Percentiles rank a stretch among this genome's conserved stretches.
phyloP scores from a whole-genome alignment of 2,329 filamentous ascomycete genomes.

The Aspergillus pseudoviridinutans region DNA sequence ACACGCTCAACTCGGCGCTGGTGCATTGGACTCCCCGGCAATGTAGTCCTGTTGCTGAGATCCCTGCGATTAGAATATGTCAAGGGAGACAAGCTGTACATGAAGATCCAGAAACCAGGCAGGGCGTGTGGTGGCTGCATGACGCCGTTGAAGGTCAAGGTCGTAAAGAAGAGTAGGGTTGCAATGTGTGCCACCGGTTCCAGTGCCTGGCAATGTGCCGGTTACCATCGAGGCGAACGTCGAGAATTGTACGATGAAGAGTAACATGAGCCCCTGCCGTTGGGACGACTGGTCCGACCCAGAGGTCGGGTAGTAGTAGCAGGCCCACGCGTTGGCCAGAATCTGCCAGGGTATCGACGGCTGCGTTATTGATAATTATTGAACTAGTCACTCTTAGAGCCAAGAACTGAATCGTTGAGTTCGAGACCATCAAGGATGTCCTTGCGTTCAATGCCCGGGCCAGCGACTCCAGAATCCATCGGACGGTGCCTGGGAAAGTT shows the following conservation, averaged over 20 bases:
- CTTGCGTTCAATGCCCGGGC: conserved; percentile 20
- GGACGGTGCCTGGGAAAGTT: conserved; percentile 23
- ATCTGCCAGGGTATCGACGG: conserved; percentile 87
- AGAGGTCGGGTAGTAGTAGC: conserved; percentile 78
- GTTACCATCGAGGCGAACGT: conserved; percentile 78
- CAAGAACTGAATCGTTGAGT: conserved; percentile 47
- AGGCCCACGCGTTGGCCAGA: too few species aligned
- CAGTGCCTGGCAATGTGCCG: conserved; percentile 68
- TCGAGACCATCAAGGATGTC: conserved; percentile 39
- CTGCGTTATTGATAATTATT: conserved; percentile 61
- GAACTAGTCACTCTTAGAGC: conserved; percentile 51
- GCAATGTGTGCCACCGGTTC: conserved; percentile 71
- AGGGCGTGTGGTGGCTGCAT: conserved; percentile 60
- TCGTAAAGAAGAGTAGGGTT: conserved; percentile 69
- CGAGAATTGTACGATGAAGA: conserved; percentile 70
- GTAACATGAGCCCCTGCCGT: conserved; percentile 74
- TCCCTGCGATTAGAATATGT: conserved; percentile 73
- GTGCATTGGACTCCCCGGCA: conserved; percentile 64
- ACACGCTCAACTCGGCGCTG: conserved; percentile 63
- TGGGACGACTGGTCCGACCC: conserved; percentile 59
- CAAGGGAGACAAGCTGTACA: conserved; percentile 78
- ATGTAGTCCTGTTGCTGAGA: conserved; percentile 67
- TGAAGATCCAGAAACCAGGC: conserved; percentile 77
- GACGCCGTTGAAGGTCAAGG: conserved; percentile 70
- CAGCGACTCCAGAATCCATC: conserved; percentile 13